Conservation (phyloP, 306 rosid species). For the Phaseolus lunatus region DNA sequence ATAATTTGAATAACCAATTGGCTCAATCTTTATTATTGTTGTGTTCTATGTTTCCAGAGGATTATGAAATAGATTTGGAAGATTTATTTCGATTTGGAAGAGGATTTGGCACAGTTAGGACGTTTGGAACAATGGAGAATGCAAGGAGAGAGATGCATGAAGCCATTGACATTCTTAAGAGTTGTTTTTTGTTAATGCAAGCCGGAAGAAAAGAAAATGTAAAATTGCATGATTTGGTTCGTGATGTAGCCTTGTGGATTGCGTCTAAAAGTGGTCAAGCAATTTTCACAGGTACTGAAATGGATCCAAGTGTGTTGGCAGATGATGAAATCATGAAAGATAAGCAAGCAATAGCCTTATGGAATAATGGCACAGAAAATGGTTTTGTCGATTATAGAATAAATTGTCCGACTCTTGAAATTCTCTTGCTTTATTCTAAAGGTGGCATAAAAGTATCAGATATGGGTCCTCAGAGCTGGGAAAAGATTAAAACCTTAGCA, state of each 20-base stretch:
- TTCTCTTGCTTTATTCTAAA: neutral
- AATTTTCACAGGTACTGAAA: neutral
- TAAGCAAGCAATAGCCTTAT: conserved; percentile 7
- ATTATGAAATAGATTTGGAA: conserved; percentile 25
- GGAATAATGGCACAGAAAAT: neutral
- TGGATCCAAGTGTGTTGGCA: neutral
- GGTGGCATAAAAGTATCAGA: conserved; percentile 21
- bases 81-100: conserved; percentile 3
- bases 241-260: conserved; percentile 35
- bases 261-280: neutral
- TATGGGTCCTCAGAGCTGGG: neutral
- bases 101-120: neutral
- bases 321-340: neutral
- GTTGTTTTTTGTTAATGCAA: conserved; percentile 22
- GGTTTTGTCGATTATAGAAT: neutral
- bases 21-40: conserved; percentile 11
- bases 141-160: conserved; percentile 26
- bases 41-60: conserved; percentile 44
- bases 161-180: neutral
- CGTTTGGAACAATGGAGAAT: neutral
- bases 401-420: conserved; percentile 20
- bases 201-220: neutral
- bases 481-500: conserved; percentile 1
- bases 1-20: neutral
- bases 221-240: conserved; percentile 40